These are phyloP conservation scores for Isoetes taiwanensis DNA, from an alignment of 75 land plant genomes.

Conservation along the genomic window DNA sequence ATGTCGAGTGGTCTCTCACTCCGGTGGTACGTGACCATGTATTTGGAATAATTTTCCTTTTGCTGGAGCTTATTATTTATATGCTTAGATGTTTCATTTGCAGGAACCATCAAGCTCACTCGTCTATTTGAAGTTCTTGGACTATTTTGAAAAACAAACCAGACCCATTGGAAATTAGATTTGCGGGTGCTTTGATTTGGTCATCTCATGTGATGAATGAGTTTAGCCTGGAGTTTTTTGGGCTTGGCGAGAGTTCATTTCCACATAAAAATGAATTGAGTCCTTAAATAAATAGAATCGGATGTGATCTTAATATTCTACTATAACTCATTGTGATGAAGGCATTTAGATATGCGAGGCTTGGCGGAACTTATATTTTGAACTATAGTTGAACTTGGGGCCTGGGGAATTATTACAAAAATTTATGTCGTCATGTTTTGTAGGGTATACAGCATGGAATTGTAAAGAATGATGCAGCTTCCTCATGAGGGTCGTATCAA, in stretches of 20 bases:
- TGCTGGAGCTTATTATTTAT: neutral
- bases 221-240: conserved; percentile 4
- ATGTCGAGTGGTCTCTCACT: neutral
- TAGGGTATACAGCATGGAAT: too few species aligned
- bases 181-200: conserved; percentile 8
- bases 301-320: neutral
- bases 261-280: neutral
- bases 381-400: neutral
- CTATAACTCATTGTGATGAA: neutral
- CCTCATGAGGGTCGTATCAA: too few species aligned
- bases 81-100: neutral
- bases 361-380: neutral
- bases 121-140: conserved; percentile 10
- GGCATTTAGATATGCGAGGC: too few species aligned
- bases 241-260: neutral
- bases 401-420: too few species aligned
- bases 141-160: neutral
- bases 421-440: too few species aligned
- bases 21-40: conserved; percentile 2
- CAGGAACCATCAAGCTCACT: conserved; percentile 5
- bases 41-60: neutral
- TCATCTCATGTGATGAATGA: neutral
- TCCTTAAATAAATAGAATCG: neutral
- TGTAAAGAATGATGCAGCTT: too few species aligned
- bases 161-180: neutral